These are phyloP conservation scores for Alternaria atra DNA, from an alignment of 2,329 filamentous ascomycete genomes.

Conservation along the genomic window DNA sequence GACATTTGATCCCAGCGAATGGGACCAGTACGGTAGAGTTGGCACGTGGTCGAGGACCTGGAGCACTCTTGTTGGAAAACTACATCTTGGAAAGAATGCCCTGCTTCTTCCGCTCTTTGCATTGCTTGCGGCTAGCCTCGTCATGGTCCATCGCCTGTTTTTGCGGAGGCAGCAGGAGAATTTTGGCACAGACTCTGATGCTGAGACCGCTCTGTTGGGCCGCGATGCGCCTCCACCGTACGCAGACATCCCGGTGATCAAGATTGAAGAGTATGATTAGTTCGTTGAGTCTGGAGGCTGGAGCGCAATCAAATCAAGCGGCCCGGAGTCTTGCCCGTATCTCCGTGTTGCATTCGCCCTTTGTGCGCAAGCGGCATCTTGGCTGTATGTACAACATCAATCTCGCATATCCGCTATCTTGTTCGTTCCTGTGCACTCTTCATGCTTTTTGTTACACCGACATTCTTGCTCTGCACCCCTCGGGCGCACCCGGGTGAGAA, in stretches of 20 bases:
- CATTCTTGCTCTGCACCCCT: conserved; percentile 5
- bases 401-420: conserved; percentile 2
- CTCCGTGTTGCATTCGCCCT: conserved; percentile 12
- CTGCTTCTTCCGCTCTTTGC: conserved; percentile 26
- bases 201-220: conserved; percentile 31
- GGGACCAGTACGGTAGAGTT: conserved; percentile 42
- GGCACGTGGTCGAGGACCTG: conserved; percentile 32
- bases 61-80: conserved; percentile 22
- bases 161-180: conserved; percentile 20
- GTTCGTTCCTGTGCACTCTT: background rate
- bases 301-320: conserved; percentile 19
- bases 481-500: conserved; percentile 9
- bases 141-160: conserved; percentile 24
- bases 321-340: conserved; percentile 15
- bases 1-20: conserved; percentile 36
- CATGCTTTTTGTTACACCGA: conserved; percentile 6
- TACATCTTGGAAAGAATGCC: conserved; percentile 22
- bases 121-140: conserved; percentile 18
- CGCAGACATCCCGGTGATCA: conserved; percentile 29
- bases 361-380: conserved; percentile 6
- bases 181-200: conserved; percentile 19
- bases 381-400: conserved; percentile 15
- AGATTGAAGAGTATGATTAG: conserved; percentile 34
- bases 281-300: conserved; percentile 14
- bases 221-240: conserved; percentile 28